Evolutionary conservation across 108 stramenopile species (phyloP).

Genomic region (Schizochytrium sp.): DNA sequence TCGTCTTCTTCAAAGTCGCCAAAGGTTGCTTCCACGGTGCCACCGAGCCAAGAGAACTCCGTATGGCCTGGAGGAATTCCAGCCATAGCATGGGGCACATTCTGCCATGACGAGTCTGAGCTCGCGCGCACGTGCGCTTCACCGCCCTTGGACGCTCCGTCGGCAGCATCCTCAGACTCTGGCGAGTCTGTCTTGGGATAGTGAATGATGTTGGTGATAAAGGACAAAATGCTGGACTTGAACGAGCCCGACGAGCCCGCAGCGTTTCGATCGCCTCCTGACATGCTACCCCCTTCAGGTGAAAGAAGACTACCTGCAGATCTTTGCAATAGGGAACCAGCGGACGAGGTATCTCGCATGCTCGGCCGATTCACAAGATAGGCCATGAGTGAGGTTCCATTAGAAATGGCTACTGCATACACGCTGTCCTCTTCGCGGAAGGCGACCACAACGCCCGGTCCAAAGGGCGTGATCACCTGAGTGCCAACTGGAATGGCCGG

Average conservation of each 20-base stretch:
- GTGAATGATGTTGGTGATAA: neutral
- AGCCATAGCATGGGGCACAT: too few species aligned
- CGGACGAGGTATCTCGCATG: neutral
- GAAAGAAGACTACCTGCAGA: too few species aligned
- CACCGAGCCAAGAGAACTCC: neutral
- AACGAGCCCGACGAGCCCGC: neutral
- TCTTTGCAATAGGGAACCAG: neutral
- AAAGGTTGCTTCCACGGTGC: neutral
- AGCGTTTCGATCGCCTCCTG: neutral
- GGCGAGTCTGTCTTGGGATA: neutral
- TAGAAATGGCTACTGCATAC: slow-evolving; percentile 27
- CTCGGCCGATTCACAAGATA: neutral
- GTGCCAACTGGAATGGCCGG: slow-evolving; percentile 21
- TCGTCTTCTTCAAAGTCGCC: neutral
- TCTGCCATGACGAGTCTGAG: neutral
- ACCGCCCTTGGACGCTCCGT: neutral
- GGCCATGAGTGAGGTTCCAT: neutral
- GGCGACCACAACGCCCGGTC: slow-evolving; percentile 28
- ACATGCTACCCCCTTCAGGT: too few species aligned
- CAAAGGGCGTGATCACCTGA: slow-evolving; percentile 32
- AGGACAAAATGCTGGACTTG: neutral
- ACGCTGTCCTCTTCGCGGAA: slow-evolving; percentile 35
- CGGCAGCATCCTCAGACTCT: neutral
- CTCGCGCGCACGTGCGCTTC: too few species aligned
- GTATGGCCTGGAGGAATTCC: neutral